phyloP scores from a whole-genome alignment of 768 basidiomycete genomes.

The Hirschioporus abietinus region DNA sequence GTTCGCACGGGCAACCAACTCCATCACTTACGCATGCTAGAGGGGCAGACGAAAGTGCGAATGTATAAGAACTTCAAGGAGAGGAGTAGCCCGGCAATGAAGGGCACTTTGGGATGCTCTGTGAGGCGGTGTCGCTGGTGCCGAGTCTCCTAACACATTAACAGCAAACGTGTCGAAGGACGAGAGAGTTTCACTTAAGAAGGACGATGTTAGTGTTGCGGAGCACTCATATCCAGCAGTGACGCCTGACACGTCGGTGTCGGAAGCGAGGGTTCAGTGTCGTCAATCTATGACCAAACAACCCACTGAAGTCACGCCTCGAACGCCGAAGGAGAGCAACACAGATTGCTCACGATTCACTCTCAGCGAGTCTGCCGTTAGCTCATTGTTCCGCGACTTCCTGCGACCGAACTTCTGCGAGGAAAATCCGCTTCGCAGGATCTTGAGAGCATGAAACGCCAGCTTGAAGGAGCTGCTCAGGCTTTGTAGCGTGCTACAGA shows the following conservation, averaged over 20 bases:
- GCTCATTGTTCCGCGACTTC: slow-evolving; percentile 92
- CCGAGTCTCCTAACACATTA: slow-evolving; percentile 62
- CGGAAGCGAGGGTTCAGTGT: slow-evolving; percentile 66
- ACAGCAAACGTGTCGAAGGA: slow-evolving; percentile 50
- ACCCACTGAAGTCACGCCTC: slow-evolving; percentile 53
- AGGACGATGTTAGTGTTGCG: slow-evolving; percentile 29
- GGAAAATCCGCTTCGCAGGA: too few relatives aligned
- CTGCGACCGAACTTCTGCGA: slow-evolving; percentile 94
- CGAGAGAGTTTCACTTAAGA: slow-evolving; percentile 48
- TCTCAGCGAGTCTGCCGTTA: slow-evolving; percentile 84
- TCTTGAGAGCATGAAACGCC: too few relatives aligned
- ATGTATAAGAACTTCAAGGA: too few relatives aligned
- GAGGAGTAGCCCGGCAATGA: too few relatives aligned
- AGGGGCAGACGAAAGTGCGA: too few relatives aligned
- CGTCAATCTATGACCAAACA: slow-evolving; percentile 75
- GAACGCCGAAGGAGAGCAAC: slow-evolving; percentile 75
- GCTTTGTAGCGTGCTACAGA: too few relatives aligned
- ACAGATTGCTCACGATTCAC: slow-evolving; percentile 88
- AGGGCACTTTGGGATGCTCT: slow-evolving; percentile 78
- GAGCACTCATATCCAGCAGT: slow-evolving; percentile 20
- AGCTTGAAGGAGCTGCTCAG: too few relatives aligned
- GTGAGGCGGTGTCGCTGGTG: slow-evolving; percentile 25
- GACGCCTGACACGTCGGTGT: slow-evolving; percentile 7
- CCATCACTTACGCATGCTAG: too few relatives aligned
- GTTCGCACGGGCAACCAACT: too few relatives aligned